Conservation (phyloP, 345 rosid genomes). For the Passiflora organensis region DNA sequence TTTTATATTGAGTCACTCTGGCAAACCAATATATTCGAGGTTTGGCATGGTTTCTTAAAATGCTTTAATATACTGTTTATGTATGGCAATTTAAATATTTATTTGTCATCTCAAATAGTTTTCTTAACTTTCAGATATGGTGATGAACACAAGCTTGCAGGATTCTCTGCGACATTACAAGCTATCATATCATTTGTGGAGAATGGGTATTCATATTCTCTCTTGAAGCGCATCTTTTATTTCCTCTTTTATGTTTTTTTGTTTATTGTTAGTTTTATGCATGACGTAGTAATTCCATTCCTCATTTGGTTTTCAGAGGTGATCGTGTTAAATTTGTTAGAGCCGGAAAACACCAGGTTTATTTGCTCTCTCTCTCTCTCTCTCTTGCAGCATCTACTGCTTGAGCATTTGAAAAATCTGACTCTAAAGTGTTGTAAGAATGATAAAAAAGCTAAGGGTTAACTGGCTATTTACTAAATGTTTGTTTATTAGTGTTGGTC, state of each 20-base stretch:
- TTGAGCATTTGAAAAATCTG: neutral
- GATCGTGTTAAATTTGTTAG: constrained; percentile 75
- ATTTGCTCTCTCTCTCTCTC: constrained; percentile 1
- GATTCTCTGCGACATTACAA: constrained; percentile 97
- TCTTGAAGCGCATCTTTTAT: neutral
- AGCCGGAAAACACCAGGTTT: constrained; percentile 95
- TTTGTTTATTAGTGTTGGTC: neutral
- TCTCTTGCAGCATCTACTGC: too few species aligned
- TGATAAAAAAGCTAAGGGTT: neutral
- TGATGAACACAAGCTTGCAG: constrained; percentile 96
- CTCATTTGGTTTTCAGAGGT: constrained; percentile 45
- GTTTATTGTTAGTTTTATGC: neutral
- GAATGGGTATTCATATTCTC: constrained; percentile 54
- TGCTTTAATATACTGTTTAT: too few species aligned
- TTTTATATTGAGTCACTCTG: constrained; percentile 91
- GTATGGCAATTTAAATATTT: too few species aligned
- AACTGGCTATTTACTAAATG: neutral
- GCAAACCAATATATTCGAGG: constrained; percentile 99
- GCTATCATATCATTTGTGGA: constrained; percentile 98
- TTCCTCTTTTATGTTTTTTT: neutral
- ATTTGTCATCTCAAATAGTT: too few species aligned
- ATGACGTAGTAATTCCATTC: constrained; percentile 14
- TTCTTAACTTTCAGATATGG: constrained; percentile 63
- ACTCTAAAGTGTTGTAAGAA: neutral
- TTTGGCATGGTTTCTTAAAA: constrained; percentile 15